Evolutionary conservation across 805 yeast species (phyloP).

Genomic region (Ogataea trehaloabstinens): DNA sequence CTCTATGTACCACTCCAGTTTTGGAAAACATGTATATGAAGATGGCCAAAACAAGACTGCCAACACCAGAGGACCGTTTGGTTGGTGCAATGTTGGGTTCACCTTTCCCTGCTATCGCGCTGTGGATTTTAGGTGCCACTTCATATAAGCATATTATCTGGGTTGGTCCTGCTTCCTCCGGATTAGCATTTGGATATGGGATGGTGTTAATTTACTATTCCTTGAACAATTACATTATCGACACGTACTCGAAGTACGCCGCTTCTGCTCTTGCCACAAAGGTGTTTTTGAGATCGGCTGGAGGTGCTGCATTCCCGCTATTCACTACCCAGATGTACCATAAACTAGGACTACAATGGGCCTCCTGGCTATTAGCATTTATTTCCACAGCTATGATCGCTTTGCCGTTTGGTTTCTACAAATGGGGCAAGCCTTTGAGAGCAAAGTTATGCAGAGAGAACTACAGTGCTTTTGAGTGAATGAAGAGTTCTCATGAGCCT

Average conservation of each 20-base stretch:
- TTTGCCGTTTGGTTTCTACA: conserved; percentile 70
- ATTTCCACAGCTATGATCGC: conserved; percentile 73
- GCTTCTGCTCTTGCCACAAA: conserved; percentile 81
- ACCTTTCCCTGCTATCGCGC: conserved; percentile 77
- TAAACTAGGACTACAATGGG: conserved; percentile 75
- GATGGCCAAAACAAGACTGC: conserved; percentile 51
- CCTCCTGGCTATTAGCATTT: conserved; percentile 74
- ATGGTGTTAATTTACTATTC: conserved; percentile 61
- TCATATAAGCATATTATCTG: conserved; percentile 63
- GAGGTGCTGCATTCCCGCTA: conserved; percentile 85
- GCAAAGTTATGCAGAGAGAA: conserved; percentile 65
- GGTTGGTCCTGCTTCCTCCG: conserved; percentile 63
- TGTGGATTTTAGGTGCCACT: conserved; percentile 80
- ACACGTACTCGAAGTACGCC: conserved; percentile 79
- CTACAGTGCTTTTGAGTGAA: conserved; percentile 37
- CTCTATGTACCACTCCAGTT: conserved; percentile 70
- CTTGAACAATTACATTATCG: conserved; percentile 79
- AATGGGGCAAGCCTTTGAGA: conserved; percentile 63
- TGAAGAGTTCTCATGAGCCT: conserved; percentile 3
- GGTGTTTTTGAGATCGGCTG: conserved; percentile 75
- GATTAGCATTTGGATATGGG: conserved; percentile 59
- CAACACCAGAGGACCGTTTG: conserved; percentile 78
- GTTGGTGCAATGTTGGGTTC: conserved; percentile 81
- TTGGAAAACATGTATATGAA: conserved; percentile 62
- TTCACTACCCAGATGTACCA: conserved; percentile 81